phyloP scores from a whole-genome alignment of 1,284 basidiomycete species.

The Leccinum subrobustum region DNA sequence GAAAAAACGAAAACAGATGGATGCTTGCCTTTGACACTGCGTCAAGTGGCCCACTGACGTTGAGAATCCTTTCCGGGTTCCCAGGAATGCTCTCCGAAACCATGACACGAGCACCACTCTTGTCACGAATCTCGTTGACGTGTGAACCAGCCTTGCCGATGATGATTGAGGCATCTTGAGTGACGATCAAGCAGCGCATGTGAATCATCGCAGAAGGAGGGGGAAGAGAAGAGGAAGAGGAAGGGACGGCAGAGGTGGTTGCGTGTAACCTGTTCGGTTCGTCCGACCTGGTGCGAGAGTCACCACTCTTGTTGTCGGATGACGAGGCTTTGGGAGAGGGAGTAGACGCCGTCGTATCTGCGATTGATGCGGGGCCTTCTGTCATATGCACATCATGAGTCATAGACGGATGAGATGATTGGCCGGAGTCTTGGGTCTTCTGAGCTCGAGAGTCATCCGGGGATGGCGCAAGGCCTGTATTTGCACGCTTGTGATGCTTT shows the following conservation, averaged over 20 bases:
- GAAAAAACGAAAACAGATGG: constrained; percentile 3
- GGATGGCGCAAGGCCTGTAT: constrained; percentile 63
- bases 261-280: constrained; percentile 34
- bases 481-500: constrained; percentile 78
- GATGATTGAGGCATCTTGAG: constrained; percentile 98
- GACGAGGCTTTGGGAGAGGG: constrained; percentile 46
- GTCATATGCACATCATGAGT: constrained; percentile 62
- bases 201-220: constrained; percentile 76
- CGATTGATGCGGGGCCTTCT: constrained; percentile 45
- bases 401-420: constrained; percentile 44
- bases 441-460: constrained; percentile 55
- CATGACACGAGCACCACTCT: constrained; percentile 92
- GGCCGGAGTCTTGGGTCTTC: constrained; percentile 40
- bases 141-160: constrained; percentile 96
- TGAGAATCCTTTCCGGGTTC: constrained; percentile 97
- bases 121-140: constrained; percentile 98
- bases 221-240: constrained; percentile 43
- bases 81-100: constrained; percentile 96
- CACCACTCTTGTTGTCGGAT: constrained; percentile 40
- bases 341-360: constrained; percentile 57
- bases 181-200: constrained; percentile 96
- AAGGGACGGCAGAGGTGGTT: constrained; percentile 45
- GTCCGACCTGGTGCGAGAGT: constrained; percentile 35
- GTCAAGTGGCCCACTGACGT: constrained; percentile 96
- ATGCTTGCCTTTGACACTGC: constrained; percentile 90